Conservation (phyloP, 1,139 yeast genomes). For the Blastobotrys capitulatus region DNA sequence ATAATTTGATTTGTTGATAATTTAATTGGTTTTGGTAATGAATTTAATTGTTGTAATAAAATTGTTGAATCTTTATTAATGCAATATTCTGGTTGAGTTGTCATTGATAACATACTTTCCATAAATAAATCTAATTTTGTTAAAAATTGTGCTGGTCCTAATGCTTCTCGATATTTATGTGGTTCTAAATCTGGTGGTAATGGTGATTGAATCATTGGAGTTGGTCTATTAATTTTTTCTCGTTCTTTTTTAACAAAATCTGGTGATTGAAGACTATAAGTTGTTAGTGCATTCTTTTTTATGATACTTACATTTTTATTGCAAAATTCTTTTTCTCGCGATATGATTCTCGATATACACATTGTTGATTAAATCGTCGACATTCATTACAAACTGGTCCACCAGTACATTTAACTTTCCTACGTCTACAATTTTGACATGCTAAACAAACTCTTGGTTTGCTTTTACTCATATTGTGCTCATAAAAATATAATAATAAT, state of each 20-base stretch:
- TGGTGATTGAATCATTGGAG: background rate
- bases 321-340: slow-evolving; percentile 25
- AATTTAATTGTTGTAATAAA: background rate
- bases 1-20: background rate
- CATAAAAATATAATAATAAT: no score
- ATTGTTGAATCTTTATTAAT: background rate
- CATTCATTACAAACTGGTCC: slow-evolving; percentile 25
- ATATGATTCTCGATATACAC: slow-evolving; percentile 25
- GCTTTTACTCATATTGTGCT: background rate
- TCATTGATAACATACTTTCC: slow-evolving; percentile 8
- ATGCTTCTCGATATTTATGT: background rate
- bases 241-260: slow-evolving; percentile 14
- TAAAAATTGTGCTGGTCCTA: slow-evolving; percentile 7
- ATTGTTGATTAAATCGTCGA: slow-evolving; percentile 21
- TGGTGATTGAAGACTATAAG: slow-evolving; percentile 15
- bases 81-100: background rate
- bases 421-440: slow-evolving; percentile 55
- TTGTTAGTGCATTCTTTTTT: background rate
- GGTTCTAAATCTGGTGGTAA: background rate
- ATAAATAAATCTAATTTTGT: slow-evolving; percentile 2
- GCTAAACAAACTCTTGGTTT: slow-evolving; percentile 40
- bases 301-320: slow-evolving; percentile 16
- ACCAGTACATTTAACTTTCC: slow-evolving; percentile 61
- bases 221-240: background rate
- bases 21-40: background rate